Percentiles rank a stretch among this genome's conserved stretches.
Evolutionary conservation across 2,329 filamentous ascomycete genomes (phyloP).

Genomic region (Neopestalotiopsis sp.): DNA sequence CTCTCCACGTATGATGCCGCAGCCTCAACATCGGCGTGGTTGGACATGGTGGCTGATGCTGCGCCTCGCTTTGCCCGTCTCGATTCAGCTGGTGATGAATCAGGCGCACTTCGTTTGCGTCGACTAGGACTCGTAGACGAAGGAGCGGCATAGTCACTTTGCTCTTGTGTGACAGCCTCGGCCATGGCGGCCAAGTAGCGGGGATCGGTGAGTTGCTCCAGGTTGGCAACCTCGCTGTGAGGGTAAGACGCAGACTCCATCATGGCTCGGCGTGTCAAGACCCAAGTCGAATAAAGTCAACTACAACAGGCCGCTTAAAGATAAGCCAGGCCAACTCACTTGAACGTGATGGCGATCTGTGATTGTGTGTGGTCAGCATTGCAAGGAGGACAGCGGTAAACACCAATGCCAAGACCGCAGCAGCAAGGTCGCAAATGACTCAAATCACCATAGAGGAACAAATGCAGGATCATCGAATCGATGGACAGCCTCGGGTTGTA

Average conservation of each 20-base stretch:
- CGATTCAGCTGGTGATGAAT: conserved; percentile 52
- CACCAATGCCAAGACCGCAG: background rate
- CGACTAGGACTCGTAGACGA: conserved; percentile 53
- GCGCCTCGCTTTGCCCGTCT: conserved; percentile 57
- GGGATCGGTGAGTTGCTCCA: conserved; percentile 39
- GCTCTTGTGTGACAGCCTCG: conserved; percentile 51
- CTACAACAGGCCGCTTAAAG: conserved; percentile 12
- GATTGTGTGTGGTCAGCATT: background rate
- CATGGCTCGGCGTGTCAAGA: conserved; percentile 12
- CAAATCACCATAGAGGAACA: background rate
- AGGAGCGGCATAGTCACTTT: conserved; percentile 51
- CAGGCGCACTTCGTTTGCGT: conserved; percentile 57
- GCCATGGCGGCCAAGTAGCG: conserved; percentile 50
- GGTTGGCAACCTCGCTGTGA: conserved; percentile 35
- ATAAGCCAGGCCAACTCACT: background rate
- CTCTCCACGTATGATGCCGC: conserved; percentile 59
- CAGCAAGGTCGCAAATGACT: background rate
- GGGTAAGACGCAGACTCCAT: conserved; percentile 41
- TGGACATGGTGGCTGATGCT: conserved; percentile 50
- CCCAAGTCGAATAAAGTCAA: background rate
- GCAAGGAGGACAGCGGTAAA: background rate
- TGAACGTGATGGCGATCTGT: background rate
- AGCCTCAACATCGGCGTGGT: conserved; percentile 46
- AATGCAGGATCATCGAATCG: background rate
- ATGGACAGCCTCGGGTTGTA: background rate